Percentiles rank a stretch among this genome's conserved stretches.
phyloP scores from a whole-genome alignment of 2,329 filamentous ascomycete genomes.

The Penicillium sp. region DNA sequence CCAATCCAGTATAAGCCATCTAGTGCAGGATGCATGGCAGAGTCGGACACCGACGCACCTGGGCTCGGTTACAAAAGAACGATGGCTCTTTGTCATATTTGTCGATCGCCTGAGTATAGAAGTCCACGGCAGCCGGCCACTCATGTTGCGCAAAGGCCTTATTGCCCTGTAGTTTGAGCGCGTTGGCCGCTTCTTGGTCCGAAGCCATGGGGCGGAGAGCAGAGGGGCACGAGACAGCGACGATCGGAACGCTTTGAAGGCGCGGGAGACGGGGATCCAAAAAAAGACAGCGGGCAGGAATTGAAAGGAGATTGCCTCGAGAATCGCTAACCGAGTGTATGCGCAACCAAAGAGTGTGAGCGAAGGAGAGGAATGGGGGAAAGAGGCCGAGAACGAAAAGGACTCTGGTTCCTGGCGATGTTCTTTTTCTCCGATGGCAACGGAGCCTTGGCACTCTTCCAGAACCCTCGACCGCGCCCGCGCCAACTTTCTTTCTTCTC shows the following conservation, averaged over 20 bases:
- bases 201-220: conserved; percentile 38
- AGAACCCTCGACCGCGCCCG: conserved; percentile 23
- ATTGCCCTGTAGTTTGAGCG: conserved; percentile 91
- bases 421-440: conserved; percentile 19
- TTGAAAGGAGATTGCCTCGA: background rate
- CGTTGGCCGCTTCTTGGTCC: conserved; percentile 66
- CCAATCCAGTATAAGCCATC: no score
- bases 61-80: conserved; percentile 91
- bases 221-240: conserved; percentile 29
- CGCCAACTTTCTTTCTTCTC: conserved; percentile 5
- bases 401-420: conserved; percentile 15
- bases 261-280: background rate
- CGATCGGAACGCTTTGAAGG: conserved; percentile 14
- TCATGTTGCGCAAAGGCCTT: conserved; percentile 85
- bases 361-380: background rate
- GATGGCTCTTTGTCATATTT: conserved; percentile 78
- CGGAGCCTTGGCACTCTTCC: conserved; percentile 33
- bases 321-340: background rate
- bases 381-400: conserved; percentile 3
- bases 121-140: conserved; percentile 76
- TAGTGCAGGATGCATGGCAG: conserved; percentile 12
- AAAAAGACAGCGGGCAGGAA: background rate
- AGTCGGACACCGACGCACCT: conserved; percentile 57
- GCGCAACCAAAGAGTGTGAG: background rate
- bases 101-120: conserved; percentile 84